Base-by-base conservation (phyloP, 1,139 yeast species). In the Blastobotrys malaysiensis region DNA sequence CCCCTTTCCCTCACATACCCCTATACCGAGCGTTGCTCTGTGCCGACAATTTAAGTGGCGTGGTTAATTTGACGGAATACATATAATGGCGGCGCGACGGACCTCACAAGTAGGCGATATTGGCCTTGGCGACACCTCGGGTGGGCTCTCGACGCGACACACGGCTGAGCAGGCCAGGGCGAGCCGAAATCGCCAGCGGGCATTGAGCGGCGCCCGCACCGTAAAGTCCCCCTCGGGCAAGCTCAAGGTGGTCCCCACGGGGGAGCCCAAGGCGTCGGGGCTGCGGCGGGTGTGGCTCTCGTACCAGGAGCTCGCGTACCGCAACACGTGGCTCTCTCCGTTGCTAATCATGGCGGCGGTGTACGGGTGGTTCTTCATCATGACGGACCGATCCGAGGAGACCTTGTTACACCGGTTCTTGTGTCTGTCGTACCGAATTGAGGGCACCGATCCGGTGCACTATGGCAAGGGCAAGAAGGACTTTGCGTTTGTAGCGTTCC, bases 381-480 rank as follows among this genome's bases (percentile, higher is more conserved):
- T 56, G 19, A 77, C 58, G 2, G 78, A 81, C 58, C 76, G 73
- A 55, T 76, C 88, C 0, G 70, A 74, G 45, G 65, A 80, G 21
- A 89, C 88, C 68, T 78, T 83, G 27, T 73, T 91, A 56, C 81
- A 81, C 64, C 77, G 77, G 67, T 84, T 88, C 70, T 77, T 91
- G 50, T 69, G 80, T 13, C 78, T 88, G 16, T 84, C 96, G 1
- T 90, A 93, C 68, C 76, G 75, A 54, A 76, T 86, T 46, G 77
- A 75, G 36, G 81, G 79, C 52, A 52, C 61, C 19, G 65, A 62
- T 14, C 65, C 69, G 13, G 60, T 50, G 20, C 49, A 72, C 65
- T 93, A 91, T 68, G 97, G 88, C 45, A 93, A 95, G 70, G 99
- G 99, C 56, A 76, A 69, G 49, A 83, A 85, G 63, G 99, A 93